These are phyloP conservation scores for Rugosomyces carneus DNA, from an alignment of 1,284 basidiomycete species.

Conservation along the genomic window DNA sequence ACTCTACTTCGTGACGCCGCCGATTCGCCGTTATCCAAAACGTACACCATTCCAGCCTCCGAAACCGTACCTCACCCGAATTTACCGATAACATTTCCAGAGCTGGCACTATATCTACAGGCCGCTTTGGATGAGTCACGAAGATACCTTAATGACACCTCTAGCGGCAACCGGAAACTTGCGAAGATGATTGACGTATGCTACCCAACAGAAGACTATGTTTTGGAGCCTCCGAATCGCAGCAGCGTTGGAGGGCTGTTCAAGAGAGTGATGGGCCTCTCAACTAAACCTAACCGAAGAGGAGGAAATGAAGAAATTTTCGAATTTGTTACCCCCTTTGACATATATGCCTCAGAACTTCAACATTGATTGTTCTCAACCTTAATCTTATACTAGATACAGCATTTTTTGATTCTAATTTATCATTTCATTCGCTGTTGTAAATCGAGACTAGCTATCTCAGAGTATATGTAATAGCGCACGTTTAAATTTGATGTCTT, in stretches of 20 bases:
- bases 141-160: constrained; percentile 47
- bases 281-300: constrained; percentile 31
- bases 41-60: constrained; percentile 62
- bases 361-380: no score
- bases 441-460: no score
- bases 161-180: constrained; percentile 55
- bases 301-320: constrained; percentile 68
- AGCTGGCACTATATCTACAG: constrained; percentile 68
- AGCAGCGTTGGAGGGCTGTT: constrained; percentile 44
- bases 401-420: neutral
- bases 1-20: constrained; percentile 54
- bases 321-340: constrained; percentile 74
- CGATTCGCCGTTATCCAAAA: constrained; percentile 58
- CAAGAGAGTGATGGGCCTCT: constrained; percentile 55
- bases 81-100: constrained; percentile 67
- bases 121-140: constrained; percentile 64
- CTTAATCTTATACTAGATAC: no score
- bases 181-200: constrained; percentile 58
- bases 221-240: constrained; percentile 31
- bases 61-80: constrained; percentile 53
- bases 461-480: no score
- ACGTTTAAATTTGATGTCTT: no score
- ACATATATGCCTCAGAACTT: no score
- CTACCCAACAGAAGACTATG: constrained; percentile 46
- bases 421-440: no score